Evolutionary conservation across 1,139 yeast species (phyloP), one percentile per base, ranked within the genome.

Genomic region (Candida dubliniensis): DNA sequence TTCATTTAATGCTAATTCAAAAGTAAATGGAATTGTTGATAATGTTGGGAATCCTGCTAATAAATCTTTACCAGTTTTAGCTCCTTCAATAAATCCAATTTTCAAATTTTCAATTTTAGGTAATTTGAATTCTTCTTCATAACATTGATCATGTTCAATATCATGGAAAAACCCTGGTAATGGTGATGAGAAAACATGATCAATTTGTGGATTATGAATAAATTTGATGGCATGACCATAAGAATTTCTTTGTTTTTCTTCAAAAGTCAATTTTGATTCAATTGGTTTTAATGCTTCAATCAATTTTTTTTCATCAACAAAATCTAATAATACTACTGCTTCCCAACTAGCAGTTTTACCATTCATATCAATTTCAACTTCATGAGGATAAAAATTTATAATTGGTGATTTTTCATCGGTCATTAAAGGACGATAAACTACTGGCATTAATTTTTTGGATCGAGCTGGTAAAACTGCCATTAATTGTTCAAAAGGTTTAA

Each of bases 321-420:
- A 95, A 10, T 95, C 86, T 50, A 93, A 78, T 59, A 89, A 79
- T n/a, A 93, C 96, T 45, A 93, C 97, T 8, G 98, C 98, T 68
- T 93, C 99, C 99, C 99, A 93, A 41, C 88, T 84, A 7, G 95
- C 96, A 44, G 91, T 87, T 63, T 93, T 95, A 42, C 98, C 99
- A 60, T 93, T 95, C 79, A 83, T 75, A 67, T 95, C 99, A 40
- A 89, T 76, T 45, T 84, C 91, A 50, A 93, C 96, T 50, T 88
- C 89, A 49, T 79, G 76, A 4, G 99, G 99, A 60, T 95, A 93
- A 57, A 90, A 91, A 54, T 89, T 96, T 47, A 77, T 78, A 52
- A 95, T 90, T 25, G 97, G 96, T 2, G 98, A 91, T 42, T 75
- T 75, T 38, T 83, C 84, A 46, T 91, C 96, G n/a, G 84, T 82